Conservation (phyloP, 192 early-diverging fungal genomes). For the Entomortierella beljakovae region DNA sequence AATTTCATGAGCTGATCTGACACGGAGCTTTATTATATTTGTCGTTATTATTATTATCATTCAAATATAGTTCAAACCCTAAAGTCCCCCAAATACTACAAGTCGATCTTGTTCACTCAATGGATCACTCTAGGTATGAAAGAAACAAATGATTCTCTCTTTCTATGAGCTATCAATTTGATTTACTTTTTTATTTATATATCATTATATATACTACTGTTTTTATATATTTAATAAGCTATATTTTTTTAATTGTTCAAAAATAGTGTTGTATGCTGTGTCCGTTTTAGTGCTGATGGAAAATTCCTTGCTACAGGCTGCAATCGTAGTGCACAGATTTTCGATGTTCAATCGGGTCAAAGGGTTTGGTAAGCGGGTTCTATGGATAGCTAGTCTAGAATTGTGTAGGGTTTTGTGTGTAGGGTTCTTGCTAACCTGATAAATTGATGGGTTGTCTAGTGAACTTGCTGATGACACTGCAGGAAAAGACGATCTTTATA, state of each 20-base stretch:
- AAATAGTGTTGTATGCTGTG: slow-evolving; percentile 94
- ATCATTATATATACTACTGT: too few species aligned
- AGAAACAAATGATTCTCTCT: background rate
- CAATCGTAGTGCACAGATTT: slow-evolving; percentile 91
- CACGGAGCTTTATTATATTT: too few species aligned
- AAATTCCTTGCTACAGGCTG: slow-evolving; percentile 93
- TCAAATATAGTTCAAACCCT: slow-evolving; percentile 67
- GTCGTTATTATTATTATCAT: background rate
- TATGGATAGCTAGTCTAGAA: too few species aligned
- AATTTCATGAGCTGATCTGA: too few species aligned
- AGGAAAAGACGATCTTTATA: slow-evolving; percentile 90
- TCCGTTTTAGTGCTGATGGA: slow-evolving; percentile 95
- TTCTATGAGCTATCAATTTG: background rate
- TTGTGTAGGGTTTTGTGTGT: background rate
- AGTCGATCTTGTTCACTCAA: slow-evolving; percentile 72
- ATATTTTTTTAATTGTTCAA: slow-evolving; percentile 51
- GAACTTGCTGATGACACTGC: slow-evolving; percentile 82
- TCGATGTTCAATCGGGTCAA: slow-evolving; percentile 81
- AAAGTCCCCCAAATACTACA: slow-evolving; percentile 70
- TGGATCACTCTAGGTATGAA: slow-evolving; percentile 60
- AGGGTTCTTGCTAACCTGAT: too few species aligned
- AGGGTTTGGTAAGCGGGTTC: slow-evolving; percentile 69
- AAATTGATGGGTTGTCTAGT: too few species aligned
- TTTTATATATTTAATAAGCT: too few species aligned
- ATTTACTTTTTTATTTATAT: too few species aligned